Conservation (phyloP, 2,329 filamentous ascomycete species). For the Aspergillus udagawae region DNA sequence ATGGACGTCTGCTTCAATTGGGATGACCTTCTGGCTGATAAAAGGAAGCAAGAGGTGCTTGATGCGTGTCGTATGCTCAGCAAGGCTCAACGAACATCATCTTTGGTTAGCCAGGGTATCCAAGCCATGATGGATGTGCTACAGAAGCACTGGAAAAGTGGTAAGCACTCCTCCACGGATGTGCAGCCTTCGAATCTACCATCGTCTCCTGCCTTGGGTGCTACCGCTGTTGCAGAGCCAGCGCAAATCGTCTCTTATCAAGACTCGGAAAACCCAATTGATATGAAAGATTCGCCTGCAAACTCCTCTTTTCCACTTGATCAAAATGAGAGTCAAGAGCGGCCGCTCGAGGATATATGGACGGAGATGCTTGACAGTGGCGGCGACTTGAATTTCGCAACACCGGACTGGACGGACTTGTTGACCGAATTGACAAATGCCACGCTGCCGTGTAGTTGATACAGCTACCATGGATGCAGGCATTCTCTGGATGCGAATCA, state of each 20-base stretch:
- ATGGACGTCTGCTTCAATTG: slow-evolving; percentile 41
- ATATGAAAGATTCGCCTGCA: neutral
- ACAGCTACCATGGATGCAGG: neutral
- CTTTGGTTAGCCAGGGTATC: slow-evolving; percentile 30
- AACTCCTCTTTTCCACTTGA: neutral
- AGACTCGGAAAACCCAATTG: neutral
- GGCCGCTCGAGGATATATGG: slow-evolving; percentile 30
- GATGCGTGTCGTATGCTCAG: slow-evolving; percentile 37
- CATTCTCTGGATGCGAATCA: too few relatives aligned
- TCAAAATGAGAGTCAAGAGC: neutral
- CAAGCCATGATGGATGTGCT: slow-evolving; percentile 37
- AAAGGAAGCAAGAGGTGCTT: slow-evolving; percentile 33
- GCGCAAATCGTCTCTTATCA: neutral
- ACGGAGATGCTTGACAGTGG: slow-evolving; percentile 27
- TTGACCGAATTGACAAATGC: slow-evolving; percentile 26
- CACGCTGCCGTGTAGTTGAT: slow-evolving; percentile 14
- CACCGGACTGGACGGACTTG: slow-evolving; percentile 28
- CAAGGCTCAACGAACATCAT: slow-evolving; percentile 30
- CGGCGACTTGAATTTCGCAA: slow-evolving; percentile 16
- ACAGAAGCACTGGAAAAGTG: slow-evolving; percentile 27
- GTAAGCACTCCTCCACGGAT: slow-evolving; percentile 4
- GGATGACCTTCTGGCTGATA: slow-evolving; percentile 34
- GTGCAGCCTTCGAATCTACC: neutral
- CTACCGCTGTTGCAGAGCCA: neutral
- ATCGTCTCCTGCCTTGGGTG: neutral